Evolutionary conservation across 2,329 filamentous ascomycete species (phyloP).

Genomic region (Cladorrhinum sp.): DNA sequence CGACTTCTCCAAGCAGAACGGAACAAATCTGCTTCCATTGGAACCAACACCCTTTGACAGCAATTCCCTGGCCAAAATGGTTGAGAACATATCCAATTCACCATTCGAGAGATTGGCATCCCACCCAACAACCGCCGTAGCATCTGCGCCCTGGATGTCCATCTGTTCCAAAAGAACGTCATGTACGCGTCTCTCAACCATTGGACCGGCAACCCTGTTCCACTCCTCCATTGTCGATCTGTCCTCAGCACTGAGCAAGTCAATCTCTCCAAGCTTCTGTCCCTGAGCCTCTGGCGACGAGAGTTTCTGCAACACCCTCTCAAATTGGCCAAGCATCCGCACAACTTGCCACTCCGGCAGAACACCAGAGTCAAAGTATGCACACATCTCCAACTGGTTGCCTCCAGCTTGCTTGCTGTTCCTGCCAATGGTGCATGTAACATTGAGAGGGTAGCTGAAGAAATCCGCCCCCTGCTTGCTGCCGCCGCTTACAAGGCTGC

Average conservation of each 20-base stretch:
- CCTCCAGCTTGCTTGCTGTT: not conserved
- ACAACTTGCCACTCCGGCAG: slow-evolving; percentile 22
- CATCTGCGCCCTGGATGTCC: not conserved
- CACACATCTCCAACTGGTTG: slow-evolving; percentile 11
- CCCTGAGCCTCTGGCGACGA: slow-evolving; percentile 7
- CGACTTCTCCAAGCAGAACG: slow-evolving; percentile 31
- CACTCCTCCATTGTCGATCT: slow-evolving; percentile 18
- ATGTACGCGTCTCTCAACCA: slow-evolving; percentile 20
- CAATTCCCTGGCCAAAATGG: slow-evolving; percentile 22
- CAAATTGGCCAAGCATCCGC: slow-evolving; percentile 24
- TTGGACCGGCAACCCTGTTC: slow-evolving; percentile 21
- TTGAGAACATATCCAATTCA: slow-evolving; percentile 22
- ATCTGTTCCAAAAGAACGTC: slow-evolving; percentile 24
- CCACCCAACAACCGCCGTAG: slow-evolving; percentile 24
- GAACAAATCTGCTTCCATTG: slow-evolving; percentile 22
- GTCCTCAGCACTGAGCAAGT: slow-evolving; percentile 20
- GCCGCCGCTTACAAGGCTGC: slow-evolving; percentile 20
- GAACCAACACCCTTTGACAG: slow-evolving; percentile 19
- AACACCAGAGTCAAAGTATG: slow-evolving; percentile 22
- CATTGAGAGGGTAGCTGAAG: slow-evolving; percentile 27
- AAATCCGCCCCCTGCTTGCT: slow-evolving; percentile 24
- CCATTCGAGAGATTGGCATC: slow-evolving; percentile 24
- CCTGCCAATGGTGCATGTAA: slow-evolving; percentile 21
- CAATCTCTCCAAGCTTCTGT: slow-evolving; percentile 13
- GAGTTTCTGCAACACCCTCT: slow-evolving; percentile 14